Evolutionary conservation across 192 early-diverging fungal species (phyloP).

Genomic region (Gorgonomyces haynaldii): DNA sequence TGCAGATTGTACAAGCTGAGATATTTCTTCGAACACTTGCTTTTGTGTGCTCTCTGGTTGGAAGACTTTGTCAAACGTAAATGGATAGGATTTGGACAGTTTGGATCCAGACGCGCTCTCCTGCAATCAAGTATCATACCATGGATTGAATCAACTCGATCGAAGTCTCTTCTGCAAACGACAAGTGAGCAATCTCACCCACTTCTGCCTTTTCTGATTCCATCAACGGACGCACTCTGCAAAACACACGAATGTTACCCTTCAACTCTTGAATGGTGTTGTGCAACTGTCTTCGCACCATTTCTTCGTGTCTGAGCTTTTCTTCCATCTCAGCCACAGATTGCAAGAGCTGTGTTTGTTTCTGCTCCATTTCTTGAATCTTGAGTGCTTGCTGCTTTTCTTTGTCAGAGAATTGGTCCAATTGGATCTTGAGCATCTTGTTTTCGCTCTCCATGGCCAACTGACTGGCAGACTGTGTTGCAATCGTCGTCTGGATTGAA

Average conservation of each 20-base stretch:
- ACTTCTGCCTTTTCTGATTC: conserved; percentile 12
- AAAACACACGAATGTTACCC: conserved; percentile 97
- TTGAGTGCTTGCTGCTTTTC: not conserved
- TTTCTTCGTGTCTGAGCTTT: conserved; percentile 65
- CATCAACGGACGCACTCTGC: conserved; percentile 73
- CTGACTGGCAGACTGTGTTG: not conserved
- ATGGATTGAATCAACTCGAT: conserved; percentile 63
- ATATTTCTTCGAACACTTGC: conserved; percentile 87
- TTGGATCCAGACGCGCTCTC: conserved; percentile 36
- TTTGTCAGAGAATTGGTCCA: conserved; percentile 5
- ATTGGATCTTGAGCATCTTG: conserved; percentile 6
- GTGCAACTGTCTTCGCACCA: conserved; percentile 68
- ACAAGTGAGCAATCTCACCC: conserved; percentile 29
- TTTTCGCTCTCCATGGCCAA: conserved; percentile 20
- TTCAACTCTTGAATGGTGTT: conserved; percentile 91
- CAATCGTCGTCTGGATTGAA: not conserved
- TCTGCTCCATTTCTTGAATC: conserved; percentile 17
- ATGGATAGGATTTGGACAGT: conserved; percentile 52
- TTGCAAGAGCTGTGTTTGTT: conserved; percentile 20
- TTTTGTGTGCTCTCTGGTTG: conserved; percentile 52
- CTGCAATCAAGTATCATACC: conserved; percentile 13
- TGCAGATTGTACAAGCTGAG: conserved; percentile 88
- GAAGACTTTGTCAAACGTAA: conserved; percentile 84
- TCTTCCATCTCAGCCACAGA: conserved; percentile 39
- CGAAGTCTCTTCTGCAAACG: conserved; percentile 44